Conservation (phyloP, 306 rosid genomes). For the Fagus sylvatica region DNA sequence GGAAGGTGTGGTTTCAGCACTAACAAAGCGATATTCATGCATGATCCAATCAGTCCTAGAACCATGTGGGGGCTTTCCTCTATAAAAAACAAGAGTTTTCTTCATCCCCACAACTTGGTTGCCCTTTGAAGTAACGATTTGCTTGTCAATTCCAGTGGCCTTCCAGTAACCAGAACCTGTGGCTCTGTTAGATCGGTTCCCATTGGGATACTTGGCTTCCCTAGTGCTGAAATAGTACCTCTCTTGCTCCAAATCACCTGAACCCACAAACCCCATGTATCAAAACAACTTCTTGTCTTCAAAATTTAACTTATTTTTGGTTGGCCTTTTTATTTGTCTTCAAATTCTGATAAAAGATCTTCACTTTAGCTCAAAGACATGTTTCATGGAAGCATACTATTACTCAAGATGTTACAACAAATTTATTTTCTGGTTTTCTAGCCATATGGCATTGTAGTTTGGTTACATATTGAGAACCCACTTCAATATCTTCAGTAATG, state of each 20-base stretch:
- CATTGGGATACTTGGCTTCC: constrained; percentile 93
- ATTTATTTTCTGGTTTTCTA: not conserved
- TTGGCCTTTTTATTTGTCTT: no score
- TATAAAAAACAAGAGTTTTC: constrained; percentile 91
- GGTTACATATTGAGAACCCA: not conserved
- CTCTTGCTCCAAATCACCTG: constrained; percentile 80
- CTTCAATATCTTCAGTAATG: not conserved
- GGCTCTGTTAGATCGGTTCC: constrained; percentile 92
- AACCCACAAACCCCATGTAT: constrained; percentile 5
- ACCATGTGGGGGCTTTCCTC: constrained; percentile 90
- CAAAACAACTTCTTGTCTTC: not conserved
- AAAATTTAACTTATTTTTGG: no score
- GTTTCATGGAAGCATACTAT: not conserved
- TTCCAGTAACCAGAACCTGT: constrained; percentile 92
- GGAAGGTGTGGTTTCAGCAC: constrained; percentile 11
- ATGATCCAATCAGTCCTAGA: constrained; percentile 94
- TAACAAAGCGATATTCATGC: constrained; percentile 90
- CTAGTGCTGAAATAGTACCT: constrained; percentile 91
- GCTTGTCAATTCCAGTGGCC: constrained; percentile 93
- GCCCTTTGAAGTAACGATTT: constrained; percentile 47
- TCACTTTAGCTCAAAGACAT: not conserved
- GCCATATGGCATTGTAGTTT: not conserved
- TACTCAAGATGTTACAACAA: not conserved
- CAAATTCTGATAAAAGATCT: not conserved
- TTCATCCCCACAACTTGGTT: constrained; percentile 72